Base-by-base conservation (phyloP, 805 yeast species). In the Teunomyces gatunensis region DNA sequence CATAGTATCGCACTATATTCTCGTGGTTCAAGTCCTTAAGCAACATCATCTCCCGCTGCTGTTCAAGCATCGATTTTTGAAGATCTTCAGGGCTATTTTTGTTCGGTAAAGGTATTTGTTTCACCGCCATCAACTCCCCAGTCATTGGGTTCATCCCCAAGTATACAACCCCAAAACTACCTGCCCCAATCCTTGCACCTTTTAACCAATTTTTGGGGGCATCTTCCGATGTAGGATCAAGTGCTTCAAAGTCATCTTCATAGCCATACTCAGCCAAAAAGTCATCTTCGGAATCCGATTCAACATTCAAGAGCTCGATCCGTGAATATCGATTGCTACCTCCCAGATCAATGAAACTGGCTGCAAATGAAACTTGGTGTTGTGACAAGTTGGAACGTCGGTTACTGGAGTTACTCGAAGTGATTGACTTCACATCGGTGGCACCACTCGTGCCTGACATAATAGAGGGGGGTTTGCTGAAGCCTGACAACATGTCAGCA, bases 81-180 rank as follows among this genome's bases (percentile, higher is more conserved):
- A 59, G 56, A 39, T 65, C 68, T 29, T 58, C 50, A 40, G 71
- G 52, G 46, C 71, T 65, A 58, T 51, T 56, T 29, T 73, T 71
- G 30, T 69, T 65, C 1, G 87, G 84, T 13, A 91, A 63, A 41
- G 85, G 86, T 1, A 94, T 97, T 63, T 91, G 97, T 61, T 94
- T 94, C 15, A 94, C 97, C 0, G 98, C 99, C 96, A 92, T 89
- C 44, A 94, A 73, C 61, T 90, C 98, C 37, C 99, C 99, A 0
- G 96, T 90, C 29, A 85, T 67, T 1, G 96, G 87, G 61, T 91
- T 89, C 83, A 94, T 83, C 0, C 97, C 99, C 32, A 94, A 70
- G 52, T 86, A 91, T 1, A 94, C 99, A 1, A 89, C 84, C 28
- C 98, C 99, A 73, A 90, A 94, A 50, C 95, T 85, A 2, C 99